A percentile compares a stretch with the other conserved stretches of the same genome.
Evolutionary conservation across 495 filamentous ascomycete species (phyloP).

Genomic region (Penicillium herquei): DNA sequence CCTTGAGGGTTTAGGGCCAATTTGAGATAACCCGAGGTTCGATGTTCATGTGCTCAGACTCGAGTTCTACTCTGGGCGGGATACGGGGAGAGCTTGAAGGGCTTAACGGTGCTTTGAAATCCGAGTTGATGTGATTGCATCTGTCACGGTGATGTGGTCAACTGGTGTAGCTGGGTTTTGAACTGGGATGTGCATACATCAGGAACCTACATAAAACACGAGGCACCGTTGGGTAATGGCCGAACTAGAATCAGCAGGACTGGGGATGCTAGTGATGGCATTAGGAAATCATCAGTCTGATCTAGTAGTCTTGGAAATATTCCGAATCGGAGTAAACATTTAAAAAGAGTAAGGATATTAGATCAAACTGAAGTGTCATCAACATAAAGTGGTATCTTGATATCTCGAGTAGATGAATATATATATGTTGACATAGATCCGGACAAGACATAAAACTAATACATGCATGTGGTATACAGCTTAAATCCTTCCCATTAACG

Average conservation of each 20-base stretch:
- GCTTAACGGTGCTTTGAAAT: background rate
- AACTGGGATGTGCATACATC: background rate
- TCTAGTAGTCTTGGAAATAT: no score
- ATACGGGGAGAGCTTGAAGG: background rate
- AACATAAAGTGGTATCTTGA: no score
- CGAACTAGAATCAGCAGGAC: no score
- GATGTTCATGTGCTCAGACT: background rate
- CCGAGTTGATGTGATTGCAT: background rate
- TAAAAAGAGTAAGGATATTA: no score
- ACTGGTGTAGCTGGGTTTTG: background rate
- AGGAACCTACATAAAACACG: background rate
- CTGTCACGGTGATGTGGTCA: background rate
- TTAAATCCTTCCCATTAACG: conserved; percentile 1
- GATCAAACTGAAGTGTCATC: background rate
- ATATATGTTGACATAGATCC: conserved; percentile 8
- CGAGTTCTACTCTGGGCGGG: background rate
- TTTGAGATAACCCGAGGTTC: background rate
- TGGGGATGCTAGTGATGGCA: background rate
- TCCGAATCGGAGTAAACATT: no score
- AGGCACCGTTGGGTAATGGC: background rate
- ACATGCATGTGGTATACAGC: background rate
- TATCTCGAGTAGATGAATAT: background rate
- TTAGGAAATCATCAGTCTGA: background rate
- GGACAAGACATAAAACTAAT: conserved; percentile 4
- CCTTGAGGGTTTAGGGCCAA: background rate